Base-by-base conservation (phyloP, 306 rosid genomes). In the Quercus glauca region DNA sequence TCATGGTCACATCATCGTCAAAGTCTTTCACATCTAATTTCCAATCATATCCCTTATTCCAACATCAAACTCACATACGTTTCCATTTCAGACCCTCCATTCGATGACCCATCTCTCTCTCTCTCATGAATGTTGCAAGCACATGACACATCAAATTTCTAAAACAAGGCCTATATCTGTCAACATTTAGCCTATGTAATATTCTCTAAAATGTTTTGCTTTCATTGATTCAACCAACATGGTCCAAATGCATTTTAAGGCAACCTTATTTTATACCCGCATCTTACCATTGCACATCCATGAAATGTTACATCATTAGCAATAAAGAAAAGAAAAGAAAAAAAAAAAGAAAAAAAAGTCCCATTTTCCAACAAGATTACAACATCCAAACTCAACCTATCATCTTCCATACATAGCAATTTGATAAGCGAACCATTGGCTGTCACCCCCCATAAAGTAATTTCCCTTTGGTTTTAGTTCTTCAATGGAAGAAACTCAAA, bases 401-500 rank as follows among this genome's bases (percentile, higher is more conserved):
- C 81, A 37, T 37, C 59, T 37, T 74, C 69, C 75, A 65, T 28
- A 69, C 26, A 76, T 19, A 58, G 57, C 51, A 84, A 23, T 21
- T 10, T 41, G 45, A 41, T 8, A 41, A 41, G 45, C 45, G 45
- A 41, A 41, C 45, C 45, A 41, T 41, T 7, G 45, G 45, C 45
- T 41, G 11, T 41, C 45, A 41, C 12, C 45, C 45, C 45, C 45
- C 45, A 41, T 41, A 41, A 41, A 41, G 45, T 41, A 41, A 41
- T 7, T 41, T 41, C 45, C 43, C n/a, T 0, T 29, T 12, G 43
- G 49, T 37, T 81, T 49, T 43, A 85, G 74, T 91, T 83, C 86
- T 91, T 91, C 85, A 88, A 71, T 21, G 97, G 97, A 61, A 91
- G 97, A 85, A 91, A 91, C 86, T 89, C 97, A 37, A 86, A 88